Conservation (phyloP, 177 flowering plant genomes). For the Vitis hybrid region DNA sequence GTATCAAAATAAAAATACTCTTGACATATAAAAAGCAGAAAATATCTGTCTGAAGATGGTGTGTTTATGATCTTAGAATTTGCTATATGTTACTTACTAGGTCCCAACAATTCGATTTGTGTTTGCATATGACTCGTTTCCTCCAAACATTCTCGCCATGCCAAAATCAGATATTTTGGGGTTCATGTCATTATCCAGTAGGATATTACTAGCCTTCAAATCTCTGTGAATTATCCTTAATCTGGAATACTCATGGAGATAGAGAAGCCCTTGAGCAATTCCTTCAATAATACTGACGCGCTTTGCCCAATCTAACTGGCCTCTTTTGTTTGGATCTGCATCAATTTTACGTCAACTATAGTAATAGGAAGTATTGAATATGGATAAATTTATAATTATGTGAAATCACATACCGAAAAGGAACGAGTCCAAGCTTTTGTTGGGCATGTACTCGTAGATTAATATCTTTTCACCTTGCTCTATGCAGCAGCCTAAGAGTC, state of each 20-base stretch:
- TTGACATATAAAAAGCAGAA: too few relatives aligned
- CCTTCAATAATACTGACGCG: slow-evolving; percentile 33
- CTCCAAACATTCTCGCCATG: slow-evolving; percentile 38
- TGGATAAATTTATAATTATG: too few relatives aligned
- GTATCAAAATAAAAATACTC: too few relatives aligned
- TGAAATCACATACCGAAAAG: too few relatives aligned
- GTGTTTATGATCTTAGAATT: not conserved
- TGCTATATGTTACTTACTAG: not conserved
- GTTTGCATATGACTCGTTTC: slow-evolving; percentile 7
- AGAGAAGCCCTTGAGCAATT: slow-evolving; percentile 45
- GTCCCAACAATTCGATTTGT: slow-evolving; percentile 6
- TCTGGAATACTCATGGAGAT: slow-evolving; percentile 49
- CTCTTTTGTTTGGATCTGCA: slow-evolving; percentile 25
- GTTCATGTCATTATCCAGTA: slow-evolving; percentile 34
- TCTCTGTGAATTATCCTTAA: slow-evolving; percentile 30
- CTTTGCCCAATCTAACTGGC: slow-evolving; percentile 29
- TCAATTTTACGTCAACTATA: not conserved
- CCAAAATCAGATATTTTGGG: slow-evolving; percentile 57
- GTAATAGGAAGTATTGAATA: not conserved
- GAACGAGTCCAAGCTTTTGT: too few relatives aligned
- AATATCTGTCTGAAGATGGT: too few relatives aligned
- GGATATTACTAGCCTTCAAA: slow-evolving; percentile 5
- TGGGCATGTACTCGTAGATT: too few relatives aligned
- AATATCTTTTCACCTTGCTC: too few relatives aligned
- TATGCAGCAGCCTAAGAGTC: too few relatives aligned